Percentiles rank a stretch among this genome's conserved stretches.
These are phyloP conservation scores for Pseudonectria foliicola DNA, from an alignment of 2,329 filamentous ascomycete species.

Conservation along the genomic window DNA sequence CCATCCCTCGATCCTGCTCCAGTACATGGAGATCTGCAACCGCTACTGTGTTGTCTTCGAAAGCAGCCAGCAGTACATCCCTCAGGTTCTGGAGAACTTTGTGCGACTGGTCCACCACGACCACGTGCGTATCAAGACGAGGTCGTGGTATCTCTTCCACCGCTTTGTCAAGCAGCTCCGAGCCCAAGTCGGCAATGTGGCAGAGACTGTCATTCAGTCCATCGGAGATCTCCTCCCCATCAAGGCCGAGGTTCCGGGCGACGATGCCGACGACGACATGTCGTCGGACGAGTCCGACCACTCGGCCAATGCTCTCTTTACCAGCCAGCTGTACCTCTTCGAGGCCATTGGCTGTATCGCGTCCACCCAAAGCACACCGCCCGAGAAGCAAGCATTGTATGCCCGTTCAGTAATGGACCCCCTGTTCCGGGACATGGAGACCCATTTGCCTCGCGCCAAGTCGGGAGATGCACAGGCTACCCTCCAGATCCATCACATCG, in stretches of 20 bases:
- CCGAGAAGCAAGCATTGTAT: constrained; percentile 81
- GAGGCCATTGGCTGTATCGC: constrained; percentile 92
- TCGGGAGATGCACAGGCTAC: constrained; percentile 73
- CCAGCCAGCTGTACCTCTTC: constrained; percentile 85
- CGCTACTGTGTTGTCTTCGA: constrained; percentile 93
- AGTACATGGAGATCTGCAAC: constrained; percentile 98
- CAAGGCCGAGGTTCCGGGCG: constrained; percentile 76
- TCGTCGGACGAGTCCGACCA: constrained; percentile 89
- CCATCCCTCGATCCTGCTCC: constrained; percentile 85
- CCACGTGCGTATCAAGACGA: constrained; percentile 76
- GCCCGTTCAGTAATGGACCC: constrained; percentile 83
- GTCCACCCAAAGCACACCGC: constrained; percentile 67
- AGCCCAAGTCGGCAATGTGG: constrained; percentile 76
- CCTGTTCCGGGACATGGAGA: constrained; percentile 82
- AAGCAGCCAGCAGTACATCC: constrained; percentile 71
- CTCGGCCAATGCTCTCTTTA: constrained; percentile 85
- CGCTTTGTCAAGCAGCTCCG: constrained; percentile 85
- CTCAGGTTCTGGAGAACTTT: constrained; percentile 83
- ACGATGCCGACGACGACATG: constrained; percentile 80
- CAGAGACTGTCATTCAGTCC: constrained; percentile 84
- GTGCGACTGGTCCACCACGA: constrained; percentile 83
- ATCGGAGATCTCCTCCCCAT: constrained; percentile 84
- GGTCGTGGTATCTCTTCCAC: constrained; percentile 96
- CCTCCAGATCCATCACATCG: constrained; percentile 89
- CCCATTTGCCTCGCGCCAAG: constrained; percentile 68